These are phyloP conservation scores for Symbiodinium natans DNA, from an alignment of 73 alveolate species.

Conservation along the genomic window DNA sequence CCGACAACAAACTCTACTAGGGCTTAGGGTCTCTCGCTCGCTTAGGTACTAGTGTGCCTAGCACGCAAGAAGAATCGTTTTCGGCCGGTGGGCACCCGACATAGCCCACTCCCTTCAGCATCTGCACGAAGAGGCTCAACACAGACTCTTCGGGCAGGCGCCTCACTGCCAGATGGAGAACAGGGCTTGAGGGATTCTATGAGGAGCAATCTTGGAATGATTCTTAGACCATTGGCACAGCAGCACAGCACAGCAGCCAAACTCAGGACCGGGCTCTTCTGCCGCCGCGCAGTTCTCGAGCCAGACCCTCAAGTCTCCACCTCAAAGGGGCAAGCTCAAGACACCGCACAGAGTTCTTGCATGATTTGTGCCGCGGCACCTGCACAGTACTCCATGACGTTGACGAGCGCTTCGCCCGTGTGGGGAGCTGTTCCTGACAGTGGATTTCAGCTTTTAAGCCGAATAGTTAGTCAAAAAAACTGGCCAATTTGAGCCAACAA, in stretches of 20 bases:
- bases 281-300: slow-evolving; percentile 62
- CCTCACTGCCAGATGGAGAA: not conserved
- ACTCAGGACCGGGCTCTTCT: not conserved
- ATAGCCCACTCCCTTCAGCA: slow-evolving; percentile 87
- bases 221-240: too few species aligned
- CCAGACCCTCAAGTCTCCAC: slow-evolving; percentile 90
- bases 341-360: not conserved
- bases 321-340: not conserved
- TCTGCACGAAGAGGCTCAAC: slow-evolving; percentile 83
- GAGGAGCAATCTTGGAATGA: too few species aligned
- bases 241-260: too few species aligned
- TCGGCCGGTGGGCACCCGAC: slow-evolving; percentile 25
- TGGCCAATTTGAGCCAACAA: too few species aligned
- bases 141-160: slow-evolving; percentile 73
- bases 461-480: too few species aligned
- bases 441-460: too few species aligned
- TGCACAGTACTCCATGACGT: slow-evolving; percentile 90
- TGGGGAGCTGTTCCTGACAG: not conserved
- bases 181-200: too few species aligned
- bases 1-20: too few species aligned
- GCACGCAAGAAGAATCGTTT: too few species aligned
- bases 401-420: slow-evolving; percentile 76
- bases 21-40: too few species aligned
- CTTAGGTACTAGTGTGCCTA: too few species aligned
- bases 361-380: not conserved